Evolutionary conservation across 805 yeast genomes (phyloP).

Genomic region (Ogataea paradorogensis): DNA sequence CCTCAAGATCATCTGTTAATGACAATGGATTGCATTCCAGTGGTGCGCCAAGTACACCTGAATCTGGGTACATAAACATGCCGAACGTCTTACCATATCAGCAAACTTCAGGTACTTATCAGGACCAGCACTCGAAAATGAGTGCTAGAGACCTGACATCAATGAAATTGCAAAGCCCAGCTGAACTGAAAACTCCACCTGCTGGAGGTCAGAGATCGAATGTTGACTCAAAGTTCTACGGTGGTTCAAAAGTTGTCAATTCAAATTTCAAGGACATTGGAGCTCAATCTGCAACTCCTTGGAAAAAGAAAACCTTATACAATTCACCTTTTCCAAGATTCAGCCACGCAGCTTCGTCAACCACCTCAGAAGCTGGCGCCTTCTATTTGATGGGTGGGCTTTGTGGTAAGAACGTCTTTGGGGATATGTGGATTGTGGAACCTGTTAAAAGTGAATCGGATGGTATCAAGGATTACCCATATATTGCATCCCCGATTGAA

Average conservation of each 20-base stretch:
- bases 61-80: neutral
- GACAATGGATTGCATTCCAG: neutral
- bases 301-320: slow-evolving; percentile 61
- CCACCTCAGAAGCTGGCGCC: slow-evolving; percentile 76
- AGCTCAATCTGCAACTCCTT: slow-evolving; percentile 42
- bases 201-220: neutral
- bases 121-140: neutral
- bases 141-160: neutral
- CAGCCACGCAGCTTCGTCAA: slow-evolving; percentile 81
- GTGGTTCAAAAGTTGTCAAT: neutral
- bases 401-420: slow-evolving; percentile 87
- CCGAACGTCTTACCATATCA: neutral
- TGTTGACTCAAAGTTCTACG: neutral
- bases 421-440: slow-evolving; percentile 89
- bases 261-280: neutral
- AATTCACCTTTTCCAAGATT: slow-evolving; percentile 92
- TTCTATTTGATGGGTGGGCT: slow-evolving; percentile 92
- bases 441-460: slow-evolving; percentile 35
- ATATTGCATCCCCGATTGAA: slow-evolving; percentile 53
- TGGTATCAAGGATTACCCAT: slow-evolving; percentile 32
- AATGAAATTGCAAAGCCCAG: neutral
- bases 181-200: neutral
- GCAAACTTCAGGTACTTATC: neutral
- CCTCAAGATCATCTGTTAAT: neutral
- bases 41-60: neutral